These are phyloP conservation scores for Solanum stenotomum DNA, from an alignment of 257 asterid genomes.

Conservation along the genomic window DNA sequence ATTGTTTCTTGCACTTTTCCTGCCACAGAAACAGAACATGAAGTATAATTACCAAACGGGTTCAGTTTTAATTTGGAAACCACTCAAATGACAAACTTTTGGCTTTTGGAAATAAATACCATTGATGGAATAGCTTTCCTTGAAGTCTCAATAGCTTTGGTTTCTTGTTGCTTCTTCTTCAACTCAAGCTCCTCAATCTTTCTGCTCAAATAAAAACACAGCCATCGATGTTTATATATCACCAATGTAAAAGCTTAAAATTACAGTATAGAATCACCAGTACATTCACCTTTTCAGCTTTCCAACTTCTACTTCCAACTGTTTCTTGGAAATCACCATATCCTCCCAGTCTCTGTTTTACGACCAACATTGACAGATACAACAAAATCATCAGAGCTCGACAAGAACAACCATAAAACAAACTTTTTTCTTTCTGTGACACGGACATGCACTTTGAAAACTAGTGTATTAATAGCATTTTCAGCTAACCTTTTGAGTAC, in stretches of 20 bases:
- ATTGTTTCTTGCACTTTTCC: constrained; percentile 62
- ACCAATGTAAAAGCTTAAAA: background rate
- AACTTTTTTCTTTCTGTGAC: background rate
- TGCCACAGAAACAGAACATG: constrained; percentile 23
- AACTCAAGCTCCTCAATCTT: constrained; percentile 39
- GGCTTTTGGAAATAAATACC: background rate
- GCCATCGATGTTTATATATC: background rate
- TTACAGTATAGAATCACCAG: background rate
- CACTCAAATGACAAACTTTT: constrained; percentile 24
- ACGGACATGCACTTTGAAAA: background rate
- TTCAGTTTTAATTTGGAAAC: background rate
- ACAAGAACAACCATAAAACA: background rate
- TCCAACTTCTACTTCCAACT: constrained; percentile 54
- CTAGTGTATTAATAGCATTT: background rate
- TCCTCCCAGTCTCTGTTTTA: constrained; percentile 36
- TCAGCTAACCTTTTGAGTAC: constrained; percentile 47
- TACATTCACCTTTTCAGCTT: constrained; percentile 44
- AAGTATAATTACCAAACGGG: background rate
- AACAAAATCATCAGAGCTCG: background rate
- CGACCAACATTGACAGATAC: background rate
- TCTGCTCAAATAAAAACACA: constrained; percentile 22
- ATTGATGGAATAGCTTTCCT: background rate
- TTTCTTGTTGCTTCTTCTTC: constrained; percentile 29
- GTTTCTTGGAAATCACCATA: constrained; percentile 39
- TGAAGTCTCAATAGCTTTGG: constrained; percentile 21